Percentiles rank a stretch among this genome's conserved stretches.
phyloP scores from a whole-genome alignment of 805 yeast genomes.

The Candida ipomoeae region DNA sequence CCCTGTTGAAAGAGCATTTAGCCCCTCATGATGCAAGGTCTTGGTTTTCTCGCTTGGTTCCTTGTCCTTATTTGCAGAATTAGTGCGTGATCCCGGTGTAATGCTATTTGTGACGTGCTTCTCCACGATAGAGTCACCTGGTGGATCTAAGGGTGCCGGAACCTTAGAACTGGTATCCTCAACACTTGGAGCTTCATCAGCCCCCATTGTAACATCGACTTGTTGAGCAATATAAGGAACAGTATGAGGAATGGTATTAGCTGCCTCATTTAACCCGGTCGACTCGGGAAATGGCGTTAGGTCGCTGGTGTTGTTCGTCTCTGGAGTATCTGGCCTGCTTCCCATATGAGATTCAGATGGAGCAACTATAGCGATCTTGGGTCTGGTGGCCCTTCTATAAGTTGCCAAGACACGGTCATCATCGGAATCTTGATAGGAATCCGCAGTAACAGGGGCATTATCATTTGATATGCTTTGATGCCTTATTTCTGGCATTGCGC shows the following conservation, averaged over 20 bases:
- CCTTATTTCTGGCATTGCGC: no score
- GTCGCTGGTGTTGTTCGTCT: background rate
- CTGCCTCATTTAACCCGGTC: background rate
- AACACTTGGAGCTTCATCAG: background rate
- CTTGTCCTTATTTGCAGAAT: background rate
- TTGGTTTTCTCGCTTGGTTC: background rate
- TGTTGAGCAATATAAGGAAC: background rate
- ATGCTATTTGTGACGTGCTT: background rate
- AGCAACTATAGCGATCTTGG: background rate
- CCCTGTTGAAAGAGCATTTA: no score
- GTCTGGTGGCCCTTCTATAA: background rate
- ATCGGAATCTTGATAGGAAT: slow-evolving; percentile 1
- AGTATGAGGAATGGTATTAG: background rate
- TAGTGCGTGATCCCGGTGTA: background rate
- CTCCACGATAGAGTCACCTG: background rate
- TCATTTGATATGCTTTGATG: background rate
- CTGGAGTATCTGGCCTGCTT: background rate
- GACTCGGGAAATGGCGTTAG: slow-evolving; percentile 2
- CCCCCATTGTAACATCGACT: background rate
- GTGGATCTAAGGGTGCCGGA: background rate
- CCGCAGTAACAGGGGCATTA: background rate
- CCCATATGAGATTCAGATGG: background rate
- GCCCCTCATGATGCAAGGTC: background rate
- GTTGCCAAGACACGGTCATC: slow-evolving; percentile 4
- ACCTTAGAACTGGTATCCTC: background rate